Percentiles rank a stretch among this genome's conserved stretches.
These are phyloP conservation scores for Chytriomyces sp. DNA, from an alignment of 192 early-diverging fungal species.

Conservation along the genomic window DNA sequence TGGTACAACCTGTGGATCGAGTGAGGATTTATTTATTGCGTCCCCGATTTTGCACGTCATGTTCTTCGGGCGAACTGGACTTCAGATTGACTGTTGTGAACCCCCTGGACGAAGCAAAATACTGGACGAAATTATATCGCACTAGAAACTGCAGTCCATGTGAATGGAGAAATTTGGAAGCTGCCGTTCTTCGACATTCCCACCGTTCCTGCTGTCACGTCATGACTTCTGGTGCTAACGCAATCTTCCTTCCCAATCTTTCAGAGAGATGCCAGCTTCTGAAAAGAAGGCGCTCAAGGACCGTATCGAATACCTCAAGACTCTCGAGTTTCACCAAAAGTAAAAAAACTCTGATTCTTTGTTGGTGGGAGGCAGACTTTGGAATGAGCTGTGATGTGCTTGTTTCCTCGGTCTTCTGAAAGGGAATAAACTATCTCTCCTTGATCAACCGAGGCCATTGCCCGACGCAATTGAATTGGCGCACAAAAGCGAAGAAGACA, in stretches of 20 bases:
- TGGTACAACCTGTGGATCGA: slow-evolving; percentile 53
- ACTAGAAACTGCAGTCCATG: background rate
- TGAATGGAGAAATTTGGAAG: background rate
- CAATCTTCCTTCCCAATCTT: background rate
- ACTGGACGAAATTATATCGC: background rate
- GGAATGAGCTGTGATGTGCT: no score
- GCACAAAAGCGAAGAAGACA: no score
- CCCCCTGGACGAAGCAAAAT: background rate
- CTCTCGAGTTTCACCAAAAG: slow-evolving; percentile 50
- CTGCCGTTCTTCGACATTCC: background rate
- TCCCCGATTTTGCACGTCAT: background rate
- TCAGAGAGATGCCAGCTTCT: slow-evolving; percentile 41
- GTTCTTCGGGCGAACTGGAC: background rate
- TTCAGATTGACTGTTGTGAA: background rate
- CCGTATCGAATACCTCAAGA: slow-evolving; percentile 42
- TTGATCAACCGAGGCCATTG: no score
- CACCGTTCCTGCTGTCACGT: background rate
- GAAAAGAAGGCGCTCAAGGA: slow-evolving; percentile 53
- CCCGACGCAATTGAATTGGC: no score
- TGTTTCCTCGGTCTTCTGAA: no score
- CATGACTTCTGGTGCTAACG: background rate
- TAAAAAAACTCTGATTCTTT: slow-evolving; percentile 17
- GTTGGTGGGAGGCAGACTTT: no score
- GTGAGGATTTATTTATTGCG: slow-evolving; percentile 38
- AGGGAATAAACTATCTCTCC: no score